These are phyloP conservation scores for Russula griseocarnosa DNA, from an alignment of 768 basidiomycete genomes.

Conservation along the genomic window DNA sequence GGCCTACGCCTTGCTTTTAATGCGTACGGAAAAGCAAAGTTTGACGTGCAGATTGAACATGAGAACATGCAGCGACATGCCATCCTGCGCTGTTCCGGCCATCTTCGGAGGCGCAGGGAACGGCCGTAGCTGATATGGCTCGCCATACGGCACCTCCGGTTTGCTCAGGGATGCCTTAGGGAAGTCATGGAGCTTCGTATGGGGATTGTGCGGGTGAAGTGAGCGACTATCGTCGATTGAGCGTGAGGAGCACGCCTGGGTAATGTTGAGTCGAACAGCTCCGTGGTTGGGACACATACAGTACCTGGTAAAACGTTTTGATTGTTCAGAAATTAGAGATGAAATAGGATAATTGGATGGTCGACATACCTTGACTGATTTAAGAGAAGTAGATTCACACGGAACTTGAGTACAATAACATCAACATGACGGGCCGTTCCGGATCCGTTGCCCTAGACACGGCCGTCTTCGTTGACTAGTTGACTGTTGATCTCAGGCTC, in stretches of 20 bases:
- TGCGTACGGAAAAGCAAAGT: background rate
- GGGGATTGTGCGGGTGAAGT: slow-evolving; percentile 1
- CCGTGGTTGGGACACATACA: too few relatives aligned
- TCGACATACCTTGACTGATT: background rate
- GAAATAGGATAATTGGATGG: background rate
- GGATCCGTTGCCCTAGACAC: too few relatives aligned
- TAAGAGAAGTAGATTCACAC: background rate
- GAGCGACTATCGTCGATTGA: background rate
- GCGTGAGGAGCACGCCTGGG: too few relatives aligned
- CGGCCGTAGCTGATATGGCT: slow-evolving; percentile 12
- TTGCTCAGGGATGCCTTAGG: slow-evolving; percentile 19
- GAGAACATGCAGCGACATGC: slow-evolving; percentile 8
- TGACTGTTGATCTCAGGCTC: too few relatives aligned
- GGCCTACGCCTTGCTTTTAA: background rate
- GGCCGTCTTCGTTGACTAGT: too few relatives aligned
- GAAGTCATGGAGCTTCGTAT: slow-evolving; percentile 9
- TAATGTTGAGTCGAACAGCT: slow-evolving; percentile 9
- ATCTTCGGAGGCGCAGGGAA: background rate
- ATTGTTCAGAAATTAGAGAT: background rate
- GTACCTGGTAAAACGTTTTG: slow-evolving; percentile 11
- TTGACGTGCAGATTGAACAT: background rate
- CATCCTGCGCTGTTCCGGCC: background rate
- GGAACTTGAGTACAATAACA: too few relatives aligned
- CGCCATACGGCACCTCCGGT: background rate
- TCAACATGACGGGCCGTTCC: too few relatives aligned